These are phyloP conservation scores for Colletotrichum sp. DNA, from an alignment of 2,329 filamentous ascomycete species.

Conservation along the genomic window DNA sequence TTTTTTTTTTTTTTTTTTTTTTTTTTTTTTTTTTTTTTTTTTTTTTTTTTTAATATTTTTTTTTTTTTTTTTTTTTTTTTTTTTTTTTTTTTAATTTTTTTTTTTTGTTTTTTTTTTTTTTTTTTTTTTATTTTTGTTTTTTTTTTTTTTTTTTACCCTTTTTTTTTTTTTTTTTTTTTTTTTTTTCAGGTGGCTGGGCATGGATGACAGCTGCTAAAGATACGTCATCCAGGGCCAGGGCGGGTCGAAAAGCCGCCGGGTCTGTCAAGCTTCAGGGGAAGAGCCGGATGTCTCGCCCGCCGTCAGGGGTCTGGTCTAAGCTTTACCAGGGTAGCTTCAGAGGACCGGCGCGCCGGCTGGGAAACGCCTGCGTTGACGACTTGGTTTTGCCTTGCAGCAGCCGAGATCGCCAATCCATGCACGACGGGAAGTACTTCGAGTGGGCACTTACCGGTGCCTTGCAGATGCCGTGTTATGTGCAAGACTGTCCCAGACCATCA, in stretches of 20 bases:
- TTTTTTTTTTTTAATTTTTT: no score
- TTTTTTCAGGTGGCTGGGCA: background rate
- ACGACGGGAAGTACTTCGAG: background rate
- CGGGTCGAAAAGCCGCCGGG: background rate
- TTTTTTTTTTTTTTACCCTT: no score
- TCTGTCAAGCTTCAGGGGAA: background rate
- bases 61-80: no score
- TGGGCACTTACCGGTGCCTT: background rate
- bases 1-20: no score
- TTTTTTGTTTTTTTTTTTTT: no score
- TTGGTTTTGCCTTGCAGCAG: background rate
- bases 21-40: no score
- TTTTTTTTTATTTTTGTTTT: no score
- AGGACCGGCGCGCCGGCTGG: background rate
- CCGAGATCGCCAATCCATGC: background rate
- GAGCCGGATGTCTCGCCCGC: background rate
- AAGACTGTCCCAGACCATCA: background rate
- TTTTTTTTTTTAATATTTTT: no score
- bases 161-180: background rate
- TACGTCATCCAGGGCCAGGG: background rate
- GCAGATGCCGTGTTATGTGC: background rate
- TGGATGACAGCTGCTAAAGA: background rate
- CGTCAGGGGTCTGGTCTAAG: background rate
- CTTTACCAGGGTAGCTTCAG: background rate
- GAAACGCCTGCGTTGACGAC: background rate